Conservation (phyloP, 257 asterid genomes). For the Handroanthus guayacan region DNA sequence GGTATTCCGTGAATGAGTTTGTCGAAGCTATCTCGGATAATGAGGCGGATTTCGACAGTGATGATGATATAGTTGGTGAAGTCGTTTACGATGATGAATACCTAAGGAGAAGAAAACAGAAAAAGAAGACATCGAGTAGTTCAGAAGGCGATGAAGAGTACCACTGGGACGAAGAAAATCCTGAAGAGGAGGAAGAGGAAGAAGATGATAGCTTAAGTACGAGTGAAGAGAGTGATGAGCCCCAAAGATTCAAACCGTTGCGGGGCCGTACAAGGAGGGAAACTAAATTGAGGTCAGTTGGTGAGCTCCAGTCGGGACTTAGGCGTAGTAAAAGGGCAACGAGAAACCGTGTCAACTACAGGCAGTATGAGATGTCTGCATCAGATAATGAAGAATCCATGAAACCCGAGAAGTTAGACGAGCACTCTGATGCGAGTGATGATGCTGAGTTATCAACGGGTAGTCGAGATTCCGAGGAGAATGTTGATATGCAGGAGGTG, state of each 20-base stretch:
- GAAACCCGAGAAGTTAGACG: slow-evolving; percentile 60
- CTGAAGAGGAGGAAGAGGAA: slow-evolving; percentile 86
- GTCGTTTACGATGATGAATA: slow-evolving; percentile 92
- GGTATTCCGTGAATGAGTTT: slow-evolving; percentile 73
- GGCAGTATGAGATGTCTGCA: slow-evolving; percentile 78
- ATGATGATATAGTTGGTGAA: slow-evolving; percentile 95
- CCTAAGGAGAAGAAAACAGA: slow-evolving; percentile 64
- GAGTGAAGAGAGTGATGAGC: slow-evolving; percentile 72
- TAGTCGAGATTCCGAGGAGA: slow-evolving; percentile 63
- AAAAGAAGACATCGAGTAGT: slow-evolving; percentile 68
- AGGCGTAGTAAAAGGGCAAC: slow-evolving; percentile 93
- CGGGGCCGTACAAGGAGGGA: slow-evolving; percentile 77
- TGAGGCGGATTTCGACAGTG: slow-evolving; percentile 84
- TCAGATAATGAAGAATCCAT: slow-evolving; percentile 69
- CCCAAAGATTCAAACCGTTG: slow-evolving; percentile 50
- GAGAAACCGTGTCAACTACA: slow-evolving; percentile 73
- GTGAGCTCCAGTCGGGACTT: slow-evolving; percentile 68
- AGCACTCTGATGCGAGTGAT: slow-evolving; percentile 50
- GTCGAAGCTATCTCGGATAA: slow-evolving; percentile 76
- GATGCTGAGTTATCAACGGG: slow-evolving; percentile 57
- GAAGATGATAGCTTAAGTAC: slow-evolving; percentile 65
- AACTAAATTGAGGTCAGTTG: slow-evolving; percentile 71
- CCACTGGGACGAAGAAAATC: slow-evolving; percentile 73
- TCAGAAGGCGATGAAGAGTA: slow-evolving; percentile 96
- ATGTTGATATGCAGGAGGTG: slow-evolving; percentile 44